Conservation (phyloP, 371 early-diverging fungal genomes). For the Choanephora cucurbitarum region DNA sequence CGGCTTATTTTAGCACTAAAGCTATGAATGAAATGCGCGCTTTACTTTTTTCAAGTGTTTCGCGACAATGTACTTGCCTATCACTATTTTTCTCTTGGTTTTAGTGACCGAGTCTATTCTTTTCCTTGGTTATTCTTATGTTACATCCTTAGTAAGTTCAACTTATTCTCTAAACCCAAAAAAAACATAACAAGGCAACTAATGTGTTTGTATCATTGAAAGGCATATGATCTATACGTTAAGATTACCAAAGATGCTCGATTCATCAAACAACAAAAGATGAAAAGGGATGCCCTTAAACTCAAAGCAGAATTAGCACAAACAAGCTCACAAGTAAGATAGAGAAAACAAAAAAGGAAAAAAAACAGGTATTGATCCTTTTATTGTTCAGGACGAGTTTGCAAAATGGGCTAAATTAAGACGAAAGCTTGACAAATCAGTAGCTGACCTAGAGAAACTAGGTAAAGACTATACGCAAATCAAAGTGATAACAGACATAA, state of each 20-base stretch:
- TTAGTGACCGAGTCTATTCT: slow-evolving; percentile 58
- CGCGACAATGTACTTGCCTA: slow-evolving; percentile 50
- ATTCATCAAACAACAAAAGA: slow-evolving; percentile 52
- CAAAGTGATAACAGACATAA: background rate
- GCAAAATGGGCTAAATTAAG: slow-evolving; percentile 94
- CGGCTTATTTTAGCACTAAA: no score
- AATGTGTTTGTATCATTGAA: no score
- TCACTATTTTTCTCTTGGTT: slow-evolving; percentile 55
- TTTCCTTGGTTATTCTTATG: slow-evolving; percentile 57
- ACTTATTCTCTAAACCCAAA: no score
- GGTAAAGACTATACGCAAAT: slow-evolving; percentile 39
- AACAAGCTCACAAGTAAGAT: slow-evolving; percentile 67
- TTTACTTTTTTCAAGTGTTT: background rate
- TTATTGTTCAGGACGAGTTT: slow-evolving; percentile 78
- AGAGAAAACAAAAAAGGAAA: background rate
- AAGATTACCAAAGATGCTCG: slow-evolving; percentile 45
- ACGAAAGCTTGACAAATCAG: slow-evolving; percentile 75
- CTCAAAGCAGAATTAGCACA: slow-evolving; percentile 59
- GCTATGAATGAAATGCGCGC: no score
- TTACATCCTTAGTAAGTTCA: slow-evolving; percentile 50
- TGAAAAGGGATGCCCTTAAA: slow-evolving; percentile 60
- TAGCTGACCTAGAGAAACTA: slow-evolving; percentile 63
- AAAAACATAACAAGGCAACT: no score
- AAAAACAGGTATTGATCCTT: background rate
- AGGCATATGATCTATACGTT: slow-evolving; percentile 57